Evolutionary conservation across 1,139 yeast species (phyloP).

Genomic region (Suhomyces atakaporum): DNA sequence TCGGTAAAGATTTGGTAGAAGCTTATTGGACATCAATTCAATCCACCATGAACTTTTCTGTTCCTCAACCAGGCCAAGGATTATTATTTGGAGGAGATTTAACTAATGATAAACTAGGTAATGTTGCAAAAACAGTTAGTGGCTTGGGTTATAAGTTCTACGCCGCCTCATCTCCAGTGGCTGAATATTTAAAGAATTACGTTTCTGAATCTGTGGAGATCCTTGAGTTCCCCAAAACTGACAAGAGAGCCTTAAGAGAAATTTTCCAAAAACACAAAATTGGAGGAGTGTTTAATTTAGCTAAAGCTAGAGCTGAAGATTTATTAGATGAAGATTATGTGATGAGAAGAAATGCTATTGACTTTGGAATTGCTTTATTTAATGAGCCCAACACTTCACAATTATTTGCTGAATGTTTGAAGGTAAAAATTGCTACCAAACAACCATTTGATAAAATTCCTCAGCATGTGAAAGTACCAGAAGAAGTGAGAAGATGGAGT

Average conservation of each 20-base stretch:
- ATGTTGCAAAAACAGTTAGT: constrained; percentile 68
- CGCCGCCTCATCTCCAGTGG: constrained; percentile 73
- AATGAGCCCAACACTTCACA: constrained; percentile 93
- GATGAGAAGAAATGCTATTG: constrained; percentile 99
- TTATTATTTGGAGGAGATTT: constrained; percentile 93
- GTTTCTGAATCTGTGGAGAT: constrained; percentile 56
- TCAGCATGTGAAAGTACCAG: constrained; percentile 61
- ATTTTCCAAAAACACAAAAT: constrained; percentile 85
- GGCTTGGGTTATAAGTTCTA: constrained; percentile 81
- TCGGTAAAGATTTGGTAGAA: constrained; percentile 80
- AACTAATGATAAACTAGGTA: constrained; percentile 66
- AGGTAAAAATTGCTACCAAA: constrained; percentile 66
- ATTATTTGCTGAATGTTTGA: constrained; percentile 83
- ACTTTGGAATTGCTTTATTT: constrained; percentile 92
- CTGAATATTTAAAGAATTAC: constrained; percentile 59
- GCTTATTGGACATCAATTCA: constrained; percentile 98
- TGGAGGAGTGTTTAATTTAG: constrained; percentile 87
- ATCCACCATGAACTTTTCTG: constrained; percentile 93
- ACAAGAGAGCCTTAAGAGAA: constrained; percentile 90
- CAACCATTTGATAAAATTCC: constrained; percentile 43
- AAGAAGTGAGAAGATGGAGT: constrained; percentile 93
- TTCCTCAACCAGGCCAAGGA: constrained; percentile 89
- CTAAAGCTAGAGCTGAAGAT: constrained; percentile 83
- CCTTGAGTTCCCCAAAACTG: constrained; percentile 88
- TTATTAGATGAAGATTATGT: constrained; percentile 88